Evolutionary conservation across 2,329 filamentous ascomycete genomes (phyloP), one percentile per base, ranked within the genome.

Genomic region (Pleurostoma richardsiae): DNA sequence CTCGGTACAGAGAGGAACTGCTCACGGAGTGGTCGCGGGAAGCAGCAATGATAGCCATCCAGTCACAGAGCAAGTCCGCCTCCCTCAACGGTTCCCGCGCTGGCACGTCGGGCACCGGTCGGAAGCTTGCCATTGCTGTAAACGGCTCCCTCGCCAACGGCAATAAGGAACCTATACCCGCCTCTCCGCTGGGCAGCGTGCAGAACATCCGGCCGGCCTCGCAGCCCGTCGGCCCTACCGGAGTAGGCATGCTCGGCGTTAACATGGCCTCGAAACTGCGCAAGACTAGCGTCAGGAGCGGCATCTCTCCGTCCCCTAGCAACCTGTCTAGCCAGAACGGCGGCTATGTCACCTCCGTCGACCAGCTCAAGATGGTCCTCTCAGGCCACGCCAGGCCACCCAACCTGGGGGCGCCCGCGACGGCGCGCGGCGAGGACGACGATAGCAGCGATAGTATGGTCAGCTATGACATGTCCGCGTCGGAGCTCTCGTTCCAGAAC

Each of bases 21-120:
- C 70, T 90, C 48, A 73, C 79, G 26, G 80, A 88, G 42, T 96
- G 92, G 92, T 86, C 82, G 38, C 83, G 84, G 59, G 90, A 95
- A 27, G 68, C 73, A 10, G 87, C 86, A 30, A 70, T 94, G 44
- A 79, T 83, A 8, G 74, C 80, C 36, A 76, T 88, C 42, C 82
- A 86, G 49, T 81, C 87, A 46, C 79, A 75, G 43, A 83, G 83
- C 56, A 88, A 85, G 56, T 81, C 87, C 1, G 79, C 80, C 10
- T 95, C 90, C 4, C 70, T 95, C 46, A 87, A 74, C 45, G 90
- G 89, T 27, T 95, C 90, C 3, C 82, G 80, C 52, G 76, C 79
- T 2, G 85, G 80, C 39, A 87, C 80, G 8, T 75, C 72, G 45
- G 73, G 62, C 19, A 77, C 75, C 10, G 69, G 60, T 56, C 72